These are phyloP conservation scores for Wallacemonas sp. DNA, from an alignment of 208 protist genomes.

Conservation along the genomic window DNA sequence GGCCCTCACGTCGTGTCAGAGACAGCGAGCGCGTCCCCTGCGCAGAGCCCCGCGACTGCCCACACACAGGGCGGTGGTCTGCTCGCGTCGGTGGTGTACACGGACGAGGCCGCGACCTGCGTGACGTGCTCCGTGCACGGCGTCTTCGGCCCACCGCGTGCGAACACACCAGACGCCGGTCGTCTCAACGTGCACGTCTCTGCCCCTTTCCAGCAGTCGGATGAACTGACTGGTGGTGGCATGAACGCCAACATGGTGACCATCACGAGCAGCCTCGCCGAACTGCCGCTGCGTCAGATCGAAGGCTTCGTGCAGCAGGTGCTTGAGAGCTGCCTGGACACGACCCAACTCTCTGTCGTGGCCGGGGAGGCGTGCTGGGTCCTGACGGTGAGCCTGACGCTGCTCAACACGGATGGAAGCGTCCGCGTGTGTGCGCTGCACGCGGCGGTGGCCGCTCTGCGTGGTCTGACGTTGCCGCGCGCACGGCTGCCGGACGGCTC, in stretches of 20 bases:
- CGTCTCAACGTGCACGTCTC: conserved; percentile 69
- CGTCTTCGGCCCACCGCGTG: conserved; percentile 68
- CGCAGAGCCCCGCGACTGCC: not conserved
- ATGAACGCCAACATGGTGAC: conserved; percentile 18
- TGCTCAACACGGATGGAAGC: conserved; percentile 78
- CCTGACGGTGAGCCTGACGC: conserved; percentile 58
- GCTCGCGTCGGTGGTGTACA: conserved; percentile 76
- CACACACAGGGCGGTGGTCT: conserved; percentile 9
- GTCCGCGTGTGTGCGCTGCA: conserved; percentile 66
- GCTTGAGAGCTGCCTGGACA: conserved; percentile 58
- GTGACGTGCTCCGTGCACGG: conserved; percentile 63
- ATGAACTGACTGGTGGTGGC: conserved; percentile 20
- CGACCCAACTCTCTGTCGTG: conserved; percentile 55
- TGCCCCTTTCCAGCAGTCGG: conserved; percentile 60
- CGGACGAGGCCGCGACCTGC: conserved; percentile 67
- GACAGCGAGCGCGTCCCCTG: not conserved
- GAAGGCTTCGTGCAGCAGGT: conserved; percentile 67
- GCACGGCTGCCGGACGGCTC: conserved; percentile 74
- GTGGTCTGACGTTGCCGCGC: conserved; percentile 55
- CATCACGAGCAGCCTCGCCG: conserved; percentile 24
- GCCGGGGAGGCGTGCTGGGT: conserved; percentile 85
- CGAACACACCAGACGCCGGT: conserved; percentile 49
- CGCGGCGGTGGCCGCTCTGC: conserved; percentile 65
- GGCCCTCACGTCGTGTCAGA: conserved; percentile 61
- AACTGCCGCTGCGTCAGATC: conserved; percentile 65